Evolutionary conservation across 2,329 filamentous ascomycete species (phyloP).

Genomic region (Magnaporthiopsis poae): DNA sequence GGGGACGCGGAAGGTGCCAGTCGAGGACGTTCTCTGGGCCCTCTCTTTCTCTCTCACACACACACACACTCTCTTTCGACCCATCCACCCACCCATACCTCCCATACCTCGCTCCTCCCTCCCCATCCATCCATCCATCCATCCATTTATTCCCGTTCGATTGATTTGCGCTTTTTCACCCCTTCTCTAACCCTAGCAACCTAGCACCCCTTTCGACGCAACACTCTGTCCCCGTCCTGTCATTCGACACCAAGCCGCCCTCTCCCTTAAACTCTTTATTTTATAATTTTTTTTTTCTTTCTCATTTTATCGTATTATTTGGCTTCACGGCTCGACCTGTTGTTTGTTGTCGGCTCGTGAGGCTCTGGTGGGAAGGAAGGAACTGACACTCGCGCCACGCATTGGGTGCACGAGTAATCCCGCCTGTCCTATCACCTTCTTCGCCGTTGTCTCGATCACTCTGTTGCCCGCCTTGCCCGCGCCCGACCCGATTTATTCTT

Average conservation of each 20-base stretch:
- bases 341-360: background rate
- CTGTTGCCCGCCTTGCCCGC: background rate
- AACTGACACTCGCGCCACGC: background rate
- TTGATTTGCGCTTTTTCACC: background rate
- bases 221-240: background rate
- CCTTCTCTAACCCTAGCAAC: background rate
- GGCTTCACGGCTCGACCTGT: background rate
- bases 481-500: background rate
- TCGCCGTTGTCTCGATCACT: background rate
- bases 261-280: background rate
- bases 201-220: background rate
- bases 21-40: background rate
- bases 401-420: constrained; percentile 1
- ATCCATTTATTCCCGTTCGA: background rate
- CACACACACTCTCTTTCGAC: background rate
- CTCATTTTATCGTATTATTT: background rate
- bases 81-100: constrained; percentile 2
- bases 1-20: background rate
- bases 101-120: background rate
- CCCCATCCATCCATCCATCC: background rate
- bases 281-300: background rate
- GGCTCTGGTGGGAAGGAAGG: too few species aligned
- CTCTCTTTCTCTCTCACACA: background rate
- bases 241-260: constrained; percentile 1
- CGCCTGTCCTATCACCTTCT: background rate